Percentiles rank a stretch among this genome's conserved stretches.
These are phyloP conservation scores for Toxoplasma gondii DNA, from an alignment of 169 alveolate species.

Conservation along the genomic window DNA sequence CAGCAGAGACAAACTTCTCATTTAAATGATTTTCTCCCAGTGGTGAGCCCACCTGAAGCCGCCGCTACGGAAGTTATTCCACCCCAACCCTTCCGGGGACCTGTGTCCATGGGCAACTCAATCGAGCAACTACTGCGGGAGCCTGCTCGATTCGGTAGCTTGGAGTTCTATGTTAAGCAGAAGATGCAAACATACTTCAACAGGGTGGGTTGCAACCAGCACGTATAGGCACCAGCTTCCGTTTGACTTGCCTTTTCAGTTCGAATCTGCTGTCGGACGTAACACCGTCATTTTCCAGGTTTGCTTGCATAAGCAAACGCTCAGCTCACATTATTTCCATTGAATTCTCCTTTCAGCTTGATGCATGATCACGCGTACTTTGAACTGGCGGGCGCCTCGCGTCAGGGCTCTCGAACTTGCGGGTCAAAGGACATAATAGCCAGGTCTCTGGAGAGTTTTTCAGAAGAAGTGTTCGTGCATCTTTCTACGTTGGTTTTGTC, in stretches of 20 bases:
- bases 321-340: background rate
- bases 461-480: too few species aligned
- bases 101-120: slow-evolving; percentile 9
- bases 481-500: too few species aligned
- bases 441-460: too few species aligned
- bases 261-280: background rate
- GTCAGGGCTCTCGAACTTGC: too few species aligned
- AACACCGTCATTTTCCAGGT: slow-evolving; percentile 41
- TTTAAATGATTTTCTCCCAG: background rate
- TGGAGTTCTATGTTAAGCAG: background rate
- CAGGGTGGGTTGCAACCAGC: background rate
- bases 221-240: too few species aligned
- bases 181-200: background rate
- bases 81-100: background rate
- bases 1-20: background rate
- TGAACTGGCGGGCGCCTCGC: too few species aligned
- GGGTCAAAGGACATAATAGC: too few species aligned
- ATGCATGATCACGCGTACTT: background rate
- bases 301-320: background rate
- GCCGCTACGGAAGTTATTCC: slow-evolving; percentile 22
- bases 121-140: slow-evolving; percentile 37
- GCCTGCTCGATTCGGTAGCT: slow-evolving; percentile 31
- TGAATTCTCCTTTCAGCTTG: background rate
- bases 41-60: background rate
- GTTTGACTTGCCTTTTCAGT: background rate